phyloP scores from a whole-genome alignment of 2,329 filamentous ascomycete genomes.

The Colletotrichum cuscutae region DNA sequence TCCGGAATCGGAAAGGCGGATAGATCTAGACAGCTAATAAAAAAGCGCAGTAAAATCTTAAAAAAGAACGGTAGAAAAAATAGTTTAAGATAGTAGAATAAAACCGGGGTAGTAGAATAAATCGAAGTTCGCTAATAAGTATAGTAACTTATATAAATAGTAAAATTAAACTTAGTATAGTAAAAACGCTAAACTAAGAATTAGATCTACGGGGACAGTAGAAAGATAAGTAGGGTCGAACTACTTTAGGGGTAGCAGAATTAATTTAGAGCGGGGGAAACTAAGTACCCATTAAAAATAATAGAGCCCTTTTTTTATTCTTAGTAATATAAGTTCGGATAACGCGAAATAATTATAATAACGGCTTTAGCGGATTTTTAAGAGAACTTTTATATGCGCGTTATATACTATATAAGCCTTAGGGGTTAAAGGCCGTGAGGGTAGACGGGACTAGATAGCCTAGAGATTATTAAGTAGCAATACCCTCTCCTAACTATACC shows the following conservation, averaged over 20 bases:
- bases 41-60: not conserved
- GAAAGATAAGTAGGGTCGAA: not conserved
- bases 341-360: not conserved
- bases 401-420: no score
- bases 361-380: not conserved
- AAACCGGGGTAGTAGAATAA: not conserved
- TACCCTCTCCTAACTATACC: not conserved
- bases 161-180: not conserved
- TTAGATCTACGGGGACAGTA: not conserved
- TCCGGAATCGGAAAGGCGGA: not conserved
- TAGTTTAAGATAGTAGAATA: not conserved
- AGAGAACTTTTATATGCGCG: not conserved
- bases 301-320: not conserved
- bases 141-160: not conserved
- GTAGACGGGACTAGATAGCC: no score
- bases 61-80: not conserved
- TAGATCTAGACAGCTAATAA: no score
- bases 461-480: not conserved
- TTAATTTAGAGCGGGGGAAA: not conserved
- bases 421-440: no score
- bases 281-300: not conserved
- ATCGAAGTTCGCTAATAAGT: not conserved
- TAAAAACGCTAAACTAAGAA: not conserved
- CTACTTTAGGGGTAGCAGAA: not conserved
- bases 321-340: not conserved